These are phyloP conservation scores for Collybia sp. DNA, from an alignment of 768 basidiomycete genomes.

Conservation along the genomic window DNA sequence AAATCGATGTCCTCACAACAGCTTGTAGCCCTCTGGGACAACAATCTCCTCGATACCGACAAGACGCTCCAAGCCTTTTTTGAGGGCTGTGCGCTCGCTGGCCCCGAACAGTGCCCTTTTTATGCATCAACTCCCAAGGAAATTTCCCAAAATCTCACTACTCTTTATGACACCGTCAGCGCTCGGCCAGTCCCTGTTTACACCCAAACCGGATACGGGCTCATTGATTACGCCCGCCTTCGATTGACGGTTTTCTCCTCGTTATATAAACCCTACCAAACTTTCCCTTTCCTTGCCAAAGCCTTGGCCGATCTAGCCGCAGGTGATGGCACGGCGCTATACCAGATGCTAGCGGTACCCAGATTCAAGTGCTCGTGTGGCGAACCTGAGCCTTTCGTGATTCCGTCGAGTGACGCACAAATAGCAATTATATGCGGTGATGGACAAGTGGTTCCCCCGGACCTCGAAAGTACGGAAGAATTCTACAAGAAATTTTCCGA, in stretches of 20 bases:
- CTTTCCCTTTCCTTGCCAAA: constrained; percentile 27
- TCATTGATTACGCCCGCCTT: constrained; percentile 30
- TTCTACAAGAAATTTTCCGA: constrained; percentile 18
- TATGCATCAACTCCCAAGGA: constrained; percentile 27
- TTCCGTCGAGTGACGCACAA: constrained; percentile 12
- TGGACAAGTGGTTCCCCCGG: constrained; percentile 22
- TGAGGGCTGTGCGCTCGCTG: constrained; percentile 29
- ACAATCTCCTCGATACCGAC: constrained; percentile 31
- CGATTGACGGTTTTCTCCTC: constrained; percentile 23
- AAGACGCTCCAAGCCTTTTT: constrained; percentile 31
- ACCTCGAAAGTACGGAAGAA: constrained; percentile 19
- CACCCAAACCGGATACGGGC: constrained; percentile 22
- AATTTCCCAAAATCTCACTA: constrained; percentile 29
- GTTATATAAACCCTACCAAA: constrained; percentile 29
- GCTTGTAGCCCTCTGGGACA: constrained; percentile 25
- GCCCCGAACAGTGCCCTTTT: constrained; percentile 30
- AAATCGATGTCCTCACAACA: background rate
- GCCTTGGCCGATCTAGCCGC: constrained; percentile 28
- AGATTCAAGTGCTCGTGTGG: constrained; percentile 27
- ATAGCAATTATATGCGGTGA: constrained; percentile 29
- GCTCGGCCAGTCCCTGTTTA: constrained; percentile 28
- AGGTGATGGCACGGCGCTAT: constrained; percentile 25
- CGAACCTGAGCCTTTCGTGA: background rate
- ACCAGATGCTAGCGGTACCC: constrained; percentile 10
- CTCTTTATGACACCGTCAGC: constrained; percentile 24